These are phyloP conservation scores for Plasmodium gonderi DNA, from an alignment of 169 alveolate species.

Conservation along the genomic window DNA sequence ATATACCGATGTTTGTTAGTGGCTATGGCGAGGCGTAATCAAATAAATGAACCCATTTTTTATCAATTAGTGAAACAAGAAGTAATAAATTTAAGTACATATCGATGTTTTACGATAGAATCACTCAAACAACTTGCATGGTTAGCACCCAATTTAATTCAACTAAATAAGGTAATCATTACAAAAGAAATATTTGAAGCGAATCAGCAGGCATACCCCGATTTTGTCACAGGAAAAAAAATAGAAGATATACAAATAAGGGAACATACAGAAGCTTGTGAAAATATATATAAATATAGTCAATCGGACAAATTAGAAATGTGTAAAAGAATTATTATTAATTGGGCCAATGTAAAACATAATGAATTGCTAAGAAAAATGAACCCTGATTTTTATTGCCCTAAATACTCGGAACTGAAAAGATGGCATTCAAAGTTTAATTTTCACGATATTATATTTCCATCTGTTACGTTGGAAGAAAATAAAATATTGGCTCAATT, in stretches of 20 bases:
- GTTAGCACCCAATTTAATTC: slow-evolving; percentile 71
- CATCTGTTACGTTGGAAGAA: slow-evolving; percentile 53
- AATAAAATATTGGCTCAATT: slow-evolving; percentile 57
- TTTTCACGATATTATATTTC: slow-evolving; percentile 49
- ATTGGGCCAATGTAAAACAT: slow-evolving; percentile 71
- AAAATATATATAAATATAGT: slow-evolving; percentile 56
- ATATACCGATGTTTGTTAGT: slow-evolving; percentile 27
- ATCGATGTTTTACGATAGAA: slow-evolving; percentile 17
- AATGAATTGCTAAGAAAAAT: slow-evolving; percentile 62
- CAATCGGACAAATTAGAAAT: slow-evolving; percentile 50
- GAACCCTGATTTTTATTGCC: slow-evolving; percentile 47
- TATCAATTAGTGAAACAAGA: slow-evolving; percentile 49
- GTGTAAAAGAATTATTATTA: slow-evolving; percentile 51
- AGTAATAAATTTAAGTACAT: slow-evolving; percentile 14
- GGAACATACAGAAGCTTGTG: slow-evolving; percentile 48
- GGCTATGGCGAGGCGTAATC: slow-evolving; percentile 57
- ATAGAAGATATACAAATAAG: slow-evolving; percentile 75
- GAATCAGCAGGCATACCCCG: slow-evolving; percentile 28
- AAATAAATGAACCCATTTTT: slow-evolving; percentile 51
- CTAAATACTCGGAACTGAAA: slow-evolving; percentile 66
- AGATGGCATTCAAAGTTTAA: slow-evolving; percentile 72
- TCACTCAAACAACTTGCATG: slow-evolving; percentile 58
- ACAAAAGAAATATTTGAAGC: slow-evolving; percentile 59
- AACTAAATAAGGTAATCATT: slow-evolving; percentile 59
- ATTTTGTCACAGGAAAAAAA: slow-evolving; percentile 60